These are phyloP conservation scores for Orbilia ellipsospora DNA, from an alignment of 2,329 filamentous ascomycete species.

Conservation along the genomic window DNA sequence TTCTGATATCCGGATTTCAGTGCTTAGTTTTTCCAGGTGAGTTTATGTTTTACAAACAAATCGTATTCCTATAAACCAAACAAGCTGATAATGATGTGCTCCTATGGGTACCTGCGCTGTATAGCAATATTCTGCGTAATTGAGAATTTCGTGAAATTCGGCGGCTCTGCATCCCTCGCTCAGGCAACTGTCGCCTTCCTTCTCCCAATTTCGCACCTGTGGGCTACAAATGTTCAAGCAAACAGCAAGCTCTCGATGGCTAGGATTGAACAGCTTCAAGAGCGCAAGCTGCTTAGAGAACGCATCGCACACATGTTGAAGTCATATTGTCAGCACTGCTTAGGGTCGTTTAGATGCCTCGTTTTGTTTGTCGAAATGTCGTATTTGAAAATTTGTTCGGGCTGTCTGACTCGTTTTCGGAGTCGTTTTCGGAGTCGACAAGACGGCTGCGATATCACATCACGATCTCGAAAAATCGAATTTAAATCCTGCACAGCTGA, in stretches of 20 bases:
- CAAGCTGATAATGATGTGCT: no score
- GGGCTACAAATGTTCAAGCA: slow-evolving; percentile 68
- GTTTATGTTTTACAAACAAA: slow-evolving; percentile 1
- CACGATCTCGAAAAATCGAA: no score
- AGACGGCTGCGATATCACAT: no score
- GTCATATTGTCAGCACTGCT: not conserved
- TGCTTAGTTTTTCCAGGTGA: slow-evolving; percentile 37
- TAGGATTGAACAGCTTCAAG: slow-evolving; percentile 57
- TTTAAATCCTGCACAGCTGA: not conserved
- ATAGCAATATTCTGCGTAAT: slow-evolving; percentile 72
- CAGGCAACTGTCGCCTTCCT: slow-evolving; percentile 72
- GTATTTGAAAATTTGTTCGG: not conserved
- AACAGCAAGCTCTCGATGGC: slow-evolving; percentile 70
- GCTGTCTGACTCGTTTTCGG: not conserved
- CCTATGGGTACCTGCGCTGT: not conserved
- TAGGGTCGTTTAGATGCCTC: slow-evolving; percentile 3
- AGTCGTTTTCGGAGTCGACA: no score
- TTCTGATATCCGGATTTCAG: slow-evolving; percentile 39
- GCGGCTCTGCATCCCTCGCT: slow-evolving; percentile 69
- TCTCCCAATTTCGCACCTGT: slow-evolving; percentile 74
- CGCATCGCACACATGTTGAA: slow-evolving; percentile 41
- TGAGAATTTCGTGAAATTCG: slow-evolving; percentile 67
- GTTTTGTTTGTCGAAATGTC: slow-evolving; percentile 9
- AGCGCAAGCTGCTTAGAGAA: slow-evolving; percentile 43
- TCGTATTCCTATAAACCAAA: no score